Percentiles rank a stretch among this genome's conserved stretches.
Conservation (phyloP, 179 eudicot species). For the Carnegiea gigantea region DNA sequence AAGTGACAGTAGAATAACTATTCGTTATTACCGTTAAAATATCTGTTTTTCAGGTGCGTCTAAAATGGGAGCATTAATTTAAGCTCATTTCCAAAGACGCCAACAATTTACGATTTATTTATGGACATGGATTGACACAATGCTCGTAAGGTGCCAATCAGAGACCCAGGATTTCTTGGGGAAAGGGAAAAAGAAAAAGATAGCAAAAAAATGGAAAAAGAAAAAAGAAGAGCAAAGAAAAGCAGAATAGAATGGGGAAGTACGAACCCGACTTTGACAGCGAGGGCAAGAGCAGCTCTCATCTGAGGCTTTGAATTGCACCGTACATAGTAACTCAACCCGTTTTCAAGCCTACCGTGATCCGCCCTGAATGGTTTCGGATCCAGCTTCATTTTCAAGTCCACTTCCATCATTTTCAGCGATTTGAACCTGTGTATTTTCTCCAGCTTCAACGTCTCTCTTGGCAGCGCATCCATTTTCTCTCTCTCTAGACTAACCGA, state of each 20-base stretch:
- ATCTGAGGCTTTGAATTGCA: conserved; percentile 69
- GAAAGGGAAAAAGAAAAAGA: too few species aligned
- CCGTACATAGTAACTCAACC: conserved; percentile 71
- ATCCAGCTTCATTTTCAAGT: conserved; percentile 39
- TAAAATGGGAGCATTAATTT: too few species aligned
- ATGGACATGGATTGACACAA: too few species aligned
- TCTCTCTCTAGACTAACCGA: neutral
- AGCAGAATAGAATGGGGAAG: neutral
- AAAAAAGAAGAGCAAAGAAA: neutral
- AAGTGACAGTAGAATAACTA: too few species aligned
- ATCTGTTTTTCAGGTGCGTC: too few species aligned
- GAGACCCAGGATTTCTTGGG: too few species aligned
- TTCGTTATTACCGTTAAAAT: too few species aligned
- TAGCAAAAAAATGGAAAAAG: neutral
- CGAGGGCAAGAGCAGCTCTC: conserved; percentile 85
- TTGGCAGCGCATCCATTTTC: conserved; percentile 63
- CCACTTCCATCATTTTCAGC: conserved; percentile 43
- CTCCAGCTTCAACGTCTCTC: conserved; percentile 42
- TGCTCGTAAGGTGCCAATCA: too few species aligned
- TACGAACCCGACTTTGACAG: conserved; percentile 73
- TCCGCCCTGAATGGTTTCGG: conserved; percentile 56
- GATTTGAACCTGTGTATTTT: conserved; percentile 58
- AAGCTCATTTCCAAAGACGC: too few species aligned
- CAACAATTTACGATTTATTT: too few species aligned
- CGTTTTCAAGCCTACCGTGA: conserved; percentile 59